Evolutionary conservation across 2,329 filamentous ascomycete species (phyloP).

Genomic region (Curvularia spicifera): DNA sequence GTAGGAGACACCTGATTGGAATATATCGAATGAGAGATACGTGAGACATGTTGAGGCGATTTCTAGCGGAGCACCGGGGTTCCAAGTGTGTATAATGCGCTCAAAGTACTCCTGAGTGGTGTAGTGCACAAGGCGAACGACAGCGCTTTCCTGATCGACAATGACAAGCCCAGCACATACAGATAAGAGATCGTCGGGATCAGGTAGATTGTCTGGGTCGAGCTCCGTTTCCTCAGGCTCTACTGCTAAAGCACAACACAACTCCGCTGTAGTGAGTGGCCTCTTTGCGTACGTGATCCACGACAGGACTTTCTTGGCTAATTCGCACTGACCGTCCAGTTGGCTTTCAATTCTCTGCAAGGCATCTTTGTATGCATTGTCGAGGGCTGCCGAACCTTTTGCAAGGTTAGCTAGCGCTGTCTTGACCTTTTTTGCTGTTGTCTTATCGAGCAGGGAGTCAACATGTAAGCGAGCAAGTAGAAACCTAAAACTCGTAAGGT

Average conservation of each 20-base stretch:
- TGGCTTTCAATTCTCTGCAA: background rate
- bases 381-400: background rate
- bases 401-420: background rate
- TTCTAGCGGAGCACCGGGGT: background rate
- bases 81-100: background rate
- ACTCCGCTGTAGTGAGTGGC: constrained; percentile 23
- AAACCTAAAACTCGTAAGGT: background rate
- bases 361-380: background rate
- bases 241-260: constrained; percentile 25
- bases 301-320: background rate
- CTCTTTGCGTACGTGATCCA: constrained; percentile 15
- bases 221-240: constrained; percentile 12
- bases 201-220: constrained; percentile 1
- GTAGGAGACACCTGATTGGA: too few species aligned
- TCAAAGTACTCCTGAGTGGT: background rate
- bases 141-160: background rate
- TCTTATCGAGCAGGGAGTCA: background rate
- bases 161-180: background rate
- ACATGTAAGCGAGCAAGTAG: background rate
- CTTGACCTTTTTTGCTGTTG: background rate
- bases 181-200: background rate
- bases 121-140: background rate
- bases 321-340: background rate
- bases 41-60: constrained; percentile 29
- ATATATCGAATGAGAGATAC: constrained; percentile 38